Evolutionary conservation across 805 yeast genomes (phyloP).

Genomic region (Metschnikowia gruessii): DNA sequence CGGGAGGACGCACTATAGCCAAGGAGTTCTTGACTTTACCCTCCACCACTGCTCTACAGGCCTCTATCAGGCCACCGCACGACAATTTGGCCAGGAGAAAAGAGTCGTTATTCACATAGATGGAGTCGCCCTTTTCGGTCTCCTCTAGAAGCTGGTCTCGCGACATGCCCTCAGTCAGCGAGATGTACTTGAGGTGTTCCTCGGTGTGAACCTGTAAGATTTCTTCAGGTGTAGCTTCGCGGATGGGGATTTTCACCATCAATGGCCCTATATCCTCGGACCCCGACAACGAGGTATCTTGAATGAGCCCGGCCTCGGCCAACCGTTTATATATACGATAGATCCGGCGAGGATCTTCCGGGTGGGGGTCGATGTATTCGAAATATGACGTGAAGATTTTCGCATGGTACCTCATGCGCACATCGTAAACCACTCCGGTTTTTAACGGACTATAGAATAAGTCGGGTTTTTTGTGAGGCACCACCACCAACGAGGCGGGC

Average conservation of each 20-base stretch:
- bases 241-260: slow-evolving; percentile 85
- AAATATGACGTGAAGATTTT: slow-evolving; percentile 86
- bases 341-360: slow-evolving; percentile 96
- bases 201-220: slow-evolving; percentile 81
- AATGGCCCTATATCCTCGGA: slow-evolving; percentile 75
- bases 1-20: slow-evolving; percentile 98
- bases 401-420: slow-evolving; percentile 96
- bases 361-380: slow-evolving; percentile 97
- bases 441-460: slow-evolving; percentile 71
- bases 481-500: slow-evolving; percentile 32
- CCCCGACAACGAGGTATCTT: slow-evolving; percentile 72
- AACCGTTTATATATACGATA: slow-evolving; percentile 89
- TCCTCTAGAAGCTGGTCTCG: slow-evolving; percentile 73
- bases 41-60: slow-evolving; percentile 92
- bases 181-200: slow-evolving; percentile 73
- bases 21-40: slow-evolving; percentile 86
- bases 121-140: slow-evolving; percentile 91
- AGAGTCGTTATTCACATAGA: slow-evolving; percentile 91
- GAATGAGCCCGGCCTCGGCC: slow-evolving; percentile 89
- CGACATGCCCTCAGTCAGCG: slow-evolving; percentile 72
- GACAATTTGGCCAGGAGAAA: slow-evolving; percentile 81
- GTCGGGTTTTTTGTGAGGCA: slow-evolving; percentile 62
- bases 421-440: slow-evolving; percentile 95
- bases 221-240: slow-evolving; percentile 87
- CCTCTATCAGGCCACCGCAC: slow-evolving; percentile 97